phyloP scores from a whole-genome alignment of 805 yeast species.

The Candida railenensis region DNA sequence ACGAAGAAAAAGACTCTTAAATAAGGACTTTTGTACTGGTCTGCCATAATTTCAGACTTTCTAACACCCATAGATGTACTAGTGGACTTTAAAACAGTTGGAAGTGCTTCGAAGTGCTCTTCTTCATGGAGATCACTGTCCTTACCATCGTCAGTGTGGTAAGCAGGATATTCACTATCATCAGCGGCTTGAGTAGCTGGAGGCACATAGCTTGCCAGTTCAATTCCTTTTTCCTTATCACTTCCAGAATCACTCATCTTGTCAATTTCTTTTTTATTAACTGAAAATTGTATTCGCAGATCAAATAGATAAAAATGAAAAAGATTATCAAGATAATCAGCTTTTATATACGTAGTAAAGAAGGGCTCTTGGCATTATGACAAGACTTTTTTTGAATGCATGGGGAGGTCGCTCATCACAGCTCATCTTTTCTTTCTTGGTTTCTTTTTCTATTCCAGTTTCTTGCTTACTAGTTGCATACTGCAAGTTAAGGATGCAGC shows the following conservation, averaged over 20 bases:
- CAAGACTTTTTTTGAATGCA: too few species aligned
- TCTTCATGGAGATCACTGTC: neutral
- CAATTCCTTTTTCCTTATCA: neutral
- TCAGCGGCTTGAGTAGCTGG: neutral
- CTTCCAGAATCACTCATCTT: slow-evolving; percentile 3
- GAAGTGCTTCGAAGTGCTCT: neutral
- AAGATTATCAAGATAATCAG: neutral
- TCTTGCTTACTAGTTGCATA: neutral
- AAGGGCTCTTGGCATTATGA: too few species aligned
- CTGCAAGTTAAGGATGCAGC: too few species aligned
- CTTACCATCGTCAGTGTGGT: neutral
- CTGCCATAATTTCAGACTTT: slow-evolving; percentile 53
- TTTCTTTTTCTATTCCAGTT: neutral
- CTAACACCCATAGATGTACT: slow-evolving; percentile 50
- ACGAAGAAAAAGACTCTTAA: slow-evolving; percentile 45
- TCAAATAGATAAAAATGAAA: slow-evolving; percentile 1
- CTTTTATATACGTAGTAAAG: neutral
- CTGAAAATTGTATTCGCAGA: neutral
- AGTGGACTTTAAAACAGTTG: slow-evolving; percentile 5
- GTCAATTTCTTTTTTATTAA: neutral
- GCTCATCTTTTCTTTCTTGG: neutral
- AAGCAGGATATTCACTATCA: neutral
- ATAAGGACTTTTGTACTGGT: slow-evolving; percentile 39
- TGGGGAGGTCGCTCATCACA: too few species aligned
- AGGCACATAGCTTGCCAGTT: neutral